These are phyloP conservation scores for Penicillium bovifimosum DNA, from an alignment of 495 filamentous ascomycete genomes.

Conservation along the genomic window DNA sequence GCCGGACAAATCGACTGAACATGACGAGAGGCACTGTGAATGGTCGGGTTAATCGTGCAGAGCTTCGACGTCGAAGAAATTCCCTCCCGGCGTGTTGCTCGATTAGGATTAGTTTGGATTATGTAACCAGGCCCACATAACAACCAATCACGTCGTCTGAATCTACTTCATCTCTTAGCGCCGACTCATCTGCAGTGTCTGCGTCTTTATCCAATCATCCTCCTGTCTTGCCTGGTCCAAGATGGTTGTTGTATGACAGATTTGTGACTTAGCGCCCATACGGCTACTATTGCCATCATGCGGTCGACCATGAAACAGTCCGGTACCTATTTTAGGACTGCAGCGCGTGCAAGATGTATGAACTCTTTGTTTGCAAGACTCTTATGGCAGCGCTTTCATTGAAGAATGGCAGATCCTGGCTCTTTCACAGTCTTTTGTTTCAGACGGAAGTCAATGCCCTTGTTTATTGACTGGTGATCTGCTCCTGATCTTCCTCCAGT, in stretches of 20 bases:
- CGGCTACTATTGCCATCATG: slow-evolving; percentile 11
- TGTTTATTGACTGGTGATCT: slow-evolving; percentile 8
- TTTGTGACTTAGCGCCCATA: slow-evolving; percentile 19
- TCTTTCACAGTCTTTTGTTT: slow-evolving; percentile 11
- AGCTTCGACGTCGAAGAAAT: slow-evolving; percentile 34
- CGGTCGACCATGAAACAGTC: slow-evolving; percentile 19
- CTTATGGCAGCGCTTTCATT: slow-evolving; percentile 1
- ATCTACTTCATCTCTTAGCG: slow-evolving; percentile 30
- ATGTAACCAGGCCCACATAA: slow-evolving; percentile 21
- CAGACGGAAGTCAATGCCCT: slow-evolving; percentile 8
- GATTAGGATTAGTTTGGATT: slow-evolving; percentile 28
- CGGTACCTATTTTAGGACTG: slow-evolving; percentile 21
- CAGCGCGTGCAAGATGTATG: slow-evolving; percentile 25
- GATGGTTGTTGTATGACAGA: slow-evolving; percentile 12
- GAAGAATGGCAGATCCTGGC: background rate
- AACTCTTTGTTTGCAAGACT: slow-evolving; percentile 9
- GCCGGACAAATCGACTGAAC: slow-evolving; percentile 47
- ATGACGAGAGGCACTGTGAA: slow-evolving; percentile 35
- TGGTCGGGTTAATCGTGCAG: slow-evolving; percentile 12
- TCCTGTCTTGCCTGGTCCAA: slow-evolving; percentile 2
- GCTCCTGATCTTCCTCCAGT: background rate
- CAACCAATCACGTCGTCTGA: slow-evolving; percentile 20
- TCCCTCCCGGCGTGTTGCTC: slow-evolving; percentile 27
- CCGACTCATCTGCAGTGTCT: slow-evolving; percentile 17
- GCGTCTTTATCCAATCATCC: background rate